Base-by-base conservation (phyloP, 352 stramenopile species). In the Globisporangium uncinulatum region DNA sequence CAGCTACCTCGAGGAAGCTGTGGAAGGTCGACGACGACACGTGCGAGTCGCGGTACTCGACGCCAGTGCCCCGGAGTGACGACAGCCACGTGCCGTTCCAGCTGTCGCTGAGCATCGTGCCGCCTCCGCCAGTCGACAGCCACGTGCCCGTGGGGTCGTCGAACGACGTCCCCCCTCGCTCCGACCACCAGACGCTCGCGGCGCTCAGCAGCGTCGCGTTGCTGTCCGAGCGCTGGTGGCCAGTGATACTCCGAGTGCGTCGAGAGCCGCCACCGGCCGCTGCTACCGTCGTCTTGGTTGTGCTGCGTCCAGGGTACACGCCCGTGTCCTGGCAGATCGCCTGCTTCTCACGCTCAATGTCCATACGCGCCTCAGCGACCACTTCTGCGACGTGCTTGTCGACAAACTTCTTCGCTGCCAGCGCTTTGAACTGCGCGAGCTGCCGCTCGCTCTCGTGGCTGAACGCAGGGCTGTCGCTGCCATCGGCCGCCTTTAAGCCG, bases 341-440 rank as follows among this genome's bases (percentile, higher is more conserved):
- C 41, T 83, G 76, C 41, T 85, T 88, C 64, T 90, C 79, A 20
- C 76, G 67, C 50, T 92, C 83, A 37, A 92, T 89, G 31, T 68
- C 68, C 29, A 85, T 59, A n/a, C 66, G 69, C 19, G 80, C 83
- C 32, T 91, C 80, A 0, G 65, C 56, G 4, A 92, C 76, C 5
- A 69, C 62, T 17, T 88, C 77, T 2, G 80, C 76, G 6, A 93
- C 76, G 61, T 93, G 80, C 57, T 83, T 87, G 46, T 93, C 80
- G 32, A 93, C 70, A 39, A 93, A 93, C 13, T 56, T 67, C 57
- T 89, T 87, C 1, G 76, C 72, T 0, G 70, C 77, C 6, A 73
- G 43, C 42, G 62, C 68, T 51, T 83, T 86, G 54, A 74, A 74
- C 24, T 80, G 67, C 31, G 81, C 65, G 6, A 89, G 51, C 21